phyloP scores from a whole-genome alignment of 805 yeast species.

The Brettanomyces anomalus region DNA sequence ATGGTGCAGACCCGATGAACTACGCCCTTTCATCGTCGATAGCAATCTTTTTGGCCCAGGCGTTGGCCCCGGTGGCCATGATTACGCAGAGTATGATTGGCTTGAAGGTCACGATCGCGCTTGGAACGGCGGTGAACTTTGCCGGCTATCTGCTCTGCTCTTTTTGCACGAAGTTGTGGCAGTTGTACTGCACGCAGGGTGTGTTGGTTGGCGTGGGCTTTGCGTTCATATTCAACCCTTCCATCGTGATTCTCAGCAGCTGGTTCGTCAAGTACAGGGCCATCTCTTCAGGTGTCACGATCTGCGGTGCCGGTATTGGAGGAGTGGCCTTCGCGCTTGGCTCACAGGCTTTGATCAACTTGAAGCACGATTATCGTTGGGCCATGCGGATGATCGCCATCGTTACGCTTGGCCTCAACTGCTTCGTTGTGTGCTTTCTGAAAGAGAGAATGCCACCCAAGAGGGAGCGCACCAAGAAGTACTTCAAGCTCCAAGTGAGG shows the following conservation, averaged over 20 bases:
- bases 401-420: slow-evolving; percentile 27
- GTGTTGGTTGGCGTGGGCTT: slow-evolving; percentile 41
- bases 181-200: slow-evolving; percentile 45
- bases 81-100: slow-evolving; percentile 13
- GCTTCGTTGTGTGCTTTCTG: slow-evolving; percentile 33
- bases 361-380: slow-evolving; percentile 34
- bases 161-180: slow-evolving; percentile 40
- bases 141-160: slow-evolving; percentile 44
- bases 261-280: slow-evolving; percentile 46
- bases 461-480: slow-evolving; percentile 5
- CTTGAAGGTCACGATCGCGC: slow-evolving; percentile 12
- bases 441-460: slow-evolving; percentile 30
- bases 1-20: slow-evolving; percentile 44
- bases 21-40: slow-evolving; percentile 54
- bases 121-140: slow-evolving; percentile 35
- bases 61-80: slow-evolving; percentile 15
- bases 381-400: slow-evolving; percentile 36
- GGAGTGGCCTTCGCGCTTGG: slow-evolving; percentile 30
- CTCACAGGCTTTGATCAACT: slow-evolving; percentile 27
- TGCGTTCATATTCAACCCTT: slow-evolving; percentile 42
- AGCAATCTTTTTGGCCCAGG: slow-evolving; percentile 13
- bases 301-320: slow-evolving; percentile 35
- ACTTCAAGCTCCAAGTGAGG: slow-evolving; percentile 7
- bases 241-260: slow-evolving; percentile 37
- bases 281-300: slow-evolving; percentile 29